Base-by-base conservation (phyloP, 345 rosid species). In the Barbarea vulgaris region DNA sequence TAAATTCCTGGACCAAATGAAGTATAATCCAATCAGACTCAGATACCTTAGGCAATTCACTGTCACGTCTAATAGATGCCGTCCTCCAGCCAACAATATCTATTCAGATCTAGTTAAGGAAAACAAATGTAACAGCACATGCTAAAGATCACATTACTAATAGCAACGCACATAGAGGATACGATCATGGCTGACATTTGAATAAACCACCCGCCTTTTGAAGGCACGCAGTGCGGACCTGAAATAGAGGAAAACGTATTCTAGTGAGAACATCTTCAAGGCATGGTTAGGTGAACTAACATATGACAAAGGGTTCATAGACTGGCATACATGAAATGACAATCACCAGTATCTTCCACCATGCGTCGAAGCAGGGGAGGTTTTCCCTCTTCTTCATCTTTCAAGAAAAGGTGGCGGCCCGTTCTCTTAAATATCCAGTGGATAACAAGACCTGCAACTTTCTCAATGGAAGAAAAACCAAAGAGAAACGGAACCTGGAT, bases 51-150 rank as follows among this genome's bases (percentile, higher is more conserved):
- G 98, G 99, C 64, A 95, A 84, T 73, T 92, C 97, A 71, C 72
- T 81, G 56, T 81, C 78, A 70, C 91, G 90, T 82, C 99, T 85
- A 70, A 95, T 90, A 24, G 97, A 95, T 36, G 99, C 87, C 6
- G 99, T 95, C 84, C 93, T 92, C 99, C 97, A 95, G 33, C 99
- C 99, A 64, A 95, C 99, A 19, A 92, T 84, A 84, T 90, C 99
- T 95, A 62, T 61, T 74, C 48, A 39, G 56, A 76, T 77, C 42
- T 48, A 37, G 63, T 90, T 21, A 90, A 73, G 80, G 87, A 81
- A 84, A 85, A 76, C 0, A 54, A 60, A 72, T 14, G 75, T 42
- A 51, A 67, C 33, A 36, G 64, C 61, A 67, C 14, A 80, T 22
- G 66, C 11, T 52, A 25, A 51, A 41, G 39, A 58, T 24, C 30